These are phyloP conservation scores for Hypomyces perniciosus DNA, from an alignment of 2,329 filamentous ascomycete species.

Conservation along the genomic window DNA sequence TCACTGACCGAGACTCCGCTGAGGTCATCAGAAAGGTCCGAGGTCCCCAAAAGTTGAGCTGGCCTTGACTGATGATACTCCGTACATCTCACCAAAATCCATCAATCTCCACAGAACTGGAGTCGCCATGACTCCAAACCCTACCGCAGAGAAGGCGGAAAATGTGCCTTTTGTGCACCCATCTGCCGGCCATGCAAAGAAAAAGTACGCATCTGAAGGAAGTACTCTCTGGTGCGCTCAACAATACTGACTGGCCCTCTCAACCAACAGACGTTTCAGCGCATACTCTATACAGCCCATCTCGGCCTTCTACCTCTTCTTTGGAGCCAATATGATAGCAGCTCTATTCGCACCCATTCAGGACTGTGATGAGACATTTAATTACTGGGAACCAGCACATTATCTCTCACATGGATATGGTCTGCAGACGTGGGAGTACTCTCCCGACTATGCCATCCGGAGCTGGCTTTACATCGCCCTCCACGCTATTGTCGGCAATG, in stretches of 20 bases:
- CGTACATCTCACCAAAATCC: constrained; percentile 17
- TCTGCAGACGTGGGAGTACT: constrained; percentile 98
- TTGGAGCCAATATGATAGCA: constrained; percentile 66
- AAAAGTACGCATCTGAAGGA: constrained; percentile 34
- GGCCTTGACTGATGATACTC: constrained; percentile 15
- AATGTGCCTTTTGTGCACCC: constrained; percentile 38
- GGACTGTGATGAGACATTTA: constrained; percentile 98
- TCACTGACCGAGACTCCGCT: constrained; percentile 16
- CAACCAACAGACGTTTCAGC: constrained; percentile 37
- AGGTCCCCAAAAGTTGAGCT: constrained; percentile 23
- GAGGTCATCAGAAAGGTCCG: neutral
- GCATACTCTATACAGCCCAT: constrained; percentile 64
- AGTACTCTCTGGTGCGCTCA: neutral
- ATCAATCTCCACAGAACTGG: neutral
- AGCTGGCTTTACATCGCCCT: constrained; percentile 88
- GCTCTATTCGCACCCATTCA: constrained; percentile 86
- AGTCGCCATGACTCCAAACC: constrained; percentile 35
- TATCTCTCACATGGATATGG: constrained; percentile 91
- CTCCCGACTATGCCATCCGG: constrained; percentile 86
- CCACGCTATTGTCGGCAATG: constrained; percentile 66
- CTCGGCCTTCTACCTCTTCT: constrained; percentile 73
- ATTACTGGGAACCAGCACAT: constrained; percentile 97
- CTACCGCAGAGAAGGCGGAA: constrained; percentile 24
- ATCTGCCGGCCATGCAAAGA: constrained; percentile 44
- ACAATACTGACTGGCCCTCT: constrained; percentile 6